A percentile compares a stretch with the other conserved stretches of the same genome.
These are phyloP conservation scores for Ascomycota sp. DNA, from an alignment of 2,329 filamentous ascomycete species.

Conservation along the genomic window DNA sequence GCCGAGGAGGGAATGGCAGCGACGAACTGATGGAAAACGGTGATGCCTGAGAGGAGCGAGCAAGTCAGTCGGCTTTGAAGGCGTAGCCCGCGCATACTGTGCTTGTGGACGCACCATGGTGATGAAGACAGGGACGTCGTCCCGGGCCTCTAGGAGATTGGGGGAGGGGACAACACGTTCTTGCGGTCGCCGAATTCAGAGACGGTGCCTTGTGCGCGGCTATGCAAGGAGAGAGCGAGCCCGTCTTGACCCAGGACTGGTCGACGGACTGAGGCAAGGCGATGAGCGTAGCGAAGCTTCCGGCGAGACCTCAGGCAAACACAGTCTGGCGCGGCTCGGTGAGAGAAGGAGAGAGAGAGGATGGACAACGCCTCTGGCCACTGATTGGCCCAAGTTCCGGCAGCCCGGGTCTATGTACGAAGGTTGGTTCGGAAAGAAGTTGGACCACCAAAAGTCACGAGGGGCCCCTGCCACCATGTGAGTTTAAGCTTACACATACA, in stretches of 20 bases:
- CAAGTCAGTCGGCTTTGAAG: neutral
- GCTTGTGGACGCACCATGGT: neutral
- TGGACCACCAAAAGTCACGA: too few relatives aligned
- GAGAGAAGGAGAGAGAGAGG: neutral
- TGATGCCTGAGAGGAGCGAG: constrained; percentile 39
- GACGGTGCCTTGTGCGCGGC: too few relatives aligned
- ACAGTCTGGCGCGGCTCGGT: constrained; percentile 7
- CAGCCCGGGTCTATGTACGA: neutral
- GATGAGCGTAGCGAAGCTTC: neutral
- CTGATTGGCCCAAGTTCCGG: constrained; percentile 3
- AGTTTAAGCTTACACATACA: too few relatives aligned
- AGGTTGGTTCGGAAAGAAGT: too few relatives aligned
- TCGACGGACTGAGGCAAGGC: too few relatives aligned
- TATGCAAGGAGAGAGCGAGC: too few relatives aligned
- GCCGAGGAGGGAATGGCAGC: neutral
- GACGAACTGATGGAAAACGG: constrained; percentile 86
- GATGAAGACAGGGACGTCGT: neutral
- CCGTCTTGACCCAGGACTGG: too few relatives aligned
- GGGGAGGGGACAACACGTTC: too few relatives aligned
- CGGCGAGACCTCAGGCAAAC: constrained; percentile 6
- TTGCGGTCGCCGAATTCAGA: too few relatives aligned
- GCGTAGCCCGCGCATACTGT: neutral
- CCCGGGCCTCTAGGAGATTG: too few relatives aligned
- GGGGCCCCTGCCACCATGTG: too few relatives aligned
- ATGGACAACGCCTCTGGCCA: neutral